phyloP scores from a whole-genome alignment of 176 grass and related monocot species.

The Pontederia crassipes region DNA sequence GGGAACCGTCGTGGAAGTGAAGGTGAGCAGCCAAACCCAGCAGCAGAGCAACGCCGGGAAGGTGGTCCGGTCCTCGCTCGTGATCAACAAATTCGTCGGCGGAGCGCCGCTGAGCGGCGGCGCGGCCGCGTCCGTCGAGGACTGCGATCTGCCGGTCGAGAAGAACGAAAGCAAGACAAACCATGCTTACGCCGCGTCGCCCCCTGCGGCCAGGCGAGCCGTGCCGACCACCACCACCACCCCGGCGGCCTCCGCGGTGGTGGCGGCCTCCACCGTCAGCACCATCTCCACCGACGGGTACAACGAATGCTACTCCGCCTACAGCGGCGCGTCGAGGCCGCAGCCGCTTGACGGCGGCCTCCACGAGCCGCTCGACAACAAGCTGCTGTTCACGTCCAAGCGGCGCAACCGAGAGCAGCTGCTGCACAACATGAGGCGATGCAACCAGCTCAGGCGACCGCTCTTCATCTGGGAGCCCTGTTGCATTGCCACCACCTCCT shows the following conservation, averaged over 20 bases:
- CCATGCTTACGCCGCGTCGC: background rate
- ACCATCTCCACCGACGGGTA: background rate
- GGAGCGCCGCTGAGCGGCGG: slow-evolving; percentile 29
- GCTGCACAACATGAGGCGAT: slow-evolving; percentile 65
- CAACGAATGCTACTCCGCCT: background rate
- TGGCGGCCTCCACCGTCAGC: slow-evolving; percentile 25
- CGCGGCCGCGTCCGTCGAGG: background rate
- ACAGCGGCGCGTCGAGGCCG: slow-evolving; percentile 3
- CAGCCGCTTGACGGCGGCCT: background rate
- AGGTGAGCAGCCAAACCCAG: slow-evolving; percentile 78
- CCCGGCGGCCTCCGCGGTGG: slow-evolving; percentile 57
- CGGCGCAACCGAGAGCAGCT: slow-evolving; percentile 48
- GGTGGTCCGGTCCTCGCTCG: slow-evolving; percentile 66
- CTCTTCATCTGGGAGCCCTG: slow-evolving; percentile 87
- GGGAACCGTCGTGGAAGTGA: slow-evolving; percentile 80
- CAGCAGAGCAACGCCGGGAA: slow-evolving; percentile 27
- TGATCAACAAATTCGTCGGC: slow-evolving; percentile 99
- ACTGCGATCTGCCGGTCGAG: background rate
- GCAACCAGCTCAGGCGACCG: slow-evolving; percentile 55
- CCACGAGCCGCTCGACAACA: slow-evolving; percentile 25
- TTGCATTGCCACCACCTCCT: slow-evolving; percentile 65
- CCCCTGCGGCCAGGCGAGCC: slow-evolving; percentile 29
- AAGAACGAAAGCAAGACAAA: no score
- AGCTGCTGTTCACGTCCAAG: slow-evolving; percentile 65
- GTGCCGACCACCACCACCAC: slow-evolving; percentile 48